Conservation (phyloP, 73 alveolate genomes). For the Paramecium bursaria region DNA sequence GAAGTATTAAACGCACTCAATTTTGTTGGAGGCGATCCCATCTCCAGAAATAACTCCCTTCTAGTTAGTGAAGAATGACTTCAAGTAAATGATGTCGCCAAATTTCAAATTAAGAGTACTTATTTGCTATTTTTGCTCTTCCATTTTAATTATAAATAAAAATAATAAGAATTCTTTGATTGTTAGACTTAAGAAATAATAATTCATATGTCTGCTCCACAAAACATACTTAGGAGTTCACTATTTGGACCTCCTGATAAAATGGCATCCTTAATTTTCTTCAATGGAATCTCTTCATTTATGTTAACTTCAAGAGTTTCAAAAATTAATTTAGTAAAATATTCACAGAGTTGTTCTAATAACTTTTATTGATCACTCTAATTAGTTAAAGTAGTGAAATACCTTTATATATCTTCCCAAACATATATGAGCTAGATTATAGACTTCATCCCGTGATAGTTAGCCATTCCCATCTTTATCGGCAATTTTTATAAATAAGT, state of each 20-base stretch:
- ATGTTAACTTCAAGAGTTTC: constrained; percentile 34
- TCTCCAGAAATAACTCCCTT: constrained; percentile 68
- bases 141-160: too few relatives aligned
- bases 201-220: constrained; percentile 58
- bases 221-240: constrained; percentile 45
- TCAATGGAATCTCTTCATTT: constrained; percentile 53
- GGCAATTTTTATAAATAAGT: constrained; percentile 40
- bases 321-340: constrained; percentile 57
- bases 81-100: constrained; percentile 46
- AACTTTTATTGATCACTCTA: constrained; percentile 3
- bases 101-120: constrained; percentile 37
- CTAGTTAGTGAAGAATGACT: constrained; percentile 29
- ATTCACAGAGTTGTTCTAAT: constrained; percentile 35
- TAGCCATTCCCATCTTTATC: constrained; percentile 55
- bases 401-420: constrained; percentile 23
- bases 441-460: constrained; percentile 17
- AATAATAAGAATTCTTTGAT: too few relatives aligned
- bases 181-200: too few relatives aligned
- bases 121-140: too few relatives aligned
- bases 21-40: constrained; percentile 67
- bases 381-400: not conserved
- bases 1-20: constrained; percentile 52
- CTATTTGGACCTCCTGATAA: constrained; percentile 45
- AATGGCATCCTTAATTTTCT: constrained; percentile 25
- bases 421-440: constrained; percentile 38